A percentile compares a stretch with the other conserved stretches of the same genome.
Evolutionary conservation across 805 yeast genomes (phyloP).

Genomic region (Kodamaea nitidulidarum): DNA sequence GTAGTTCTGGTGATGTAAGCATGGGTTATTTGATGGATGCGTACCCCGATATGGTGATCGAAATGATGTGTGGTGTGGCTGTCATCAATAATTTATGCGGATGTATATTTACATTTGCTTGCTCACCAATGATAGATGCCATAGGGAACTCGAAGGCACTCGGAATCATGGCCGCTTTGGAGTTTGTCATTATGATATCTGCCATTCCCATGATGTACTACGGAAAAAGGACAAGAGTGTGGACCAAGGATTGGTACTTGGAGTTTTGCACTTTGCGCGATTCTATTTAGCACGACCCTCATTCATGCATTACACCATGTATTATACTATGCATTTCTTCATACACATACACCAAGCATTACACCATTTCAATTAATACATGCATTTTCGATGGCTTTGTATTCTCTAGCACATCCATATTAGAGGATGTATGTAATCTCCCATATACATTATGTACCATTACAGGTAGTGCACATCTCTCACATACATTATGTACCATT

Average conservation of each 20-base stretch:
- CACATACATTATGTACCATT: no score
- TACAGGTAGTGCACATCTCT: no score
- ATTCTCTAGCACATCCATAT: no score
- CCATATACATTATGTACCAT: no score
- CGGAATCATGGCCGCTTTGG: slow-evolving; percentile 57
- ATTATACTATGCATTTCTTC: no score
- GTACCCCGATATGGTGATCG: slow-evolving; percentile 65
- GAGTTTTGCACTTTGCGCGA: slow-evolving; percentile 43
- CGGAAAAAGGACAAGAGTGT: slow-evolving; percentile 56
- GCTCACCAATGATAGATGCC: slow-evolving; percentile 56
- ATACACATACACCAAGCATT: no score
- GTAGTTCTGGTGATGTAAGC: slow-evolving; percentile 68
- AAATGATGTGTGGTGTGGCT: slow-evolving; percentile 67
- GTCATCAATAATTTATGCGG: slow-evolving; percentile 63
- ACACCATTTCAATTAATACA: no score
- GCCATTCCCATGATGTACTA: slow-evolving; percentile 56
- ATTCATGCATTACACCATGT: background rate
- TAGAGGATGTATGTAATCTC: no score
- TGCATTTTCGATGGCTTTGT: no score
- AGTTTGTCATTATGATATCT: slow-evolving; percentile 52
- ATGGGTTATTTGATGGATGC: slow-evolving; percentile 65
- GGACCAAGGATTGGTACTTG: slow-evolving; percentile 56
- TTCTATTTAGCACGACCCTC: slow-evolving; percentile 2
- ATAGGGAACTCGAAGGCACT: slow-evolving; percentile 57
- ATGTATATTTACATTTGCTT: slow-evolving; percentile 62